Conservation (phyloP, 1,284 basidiomycete species). For the Trichosporon sp. region DNA sequence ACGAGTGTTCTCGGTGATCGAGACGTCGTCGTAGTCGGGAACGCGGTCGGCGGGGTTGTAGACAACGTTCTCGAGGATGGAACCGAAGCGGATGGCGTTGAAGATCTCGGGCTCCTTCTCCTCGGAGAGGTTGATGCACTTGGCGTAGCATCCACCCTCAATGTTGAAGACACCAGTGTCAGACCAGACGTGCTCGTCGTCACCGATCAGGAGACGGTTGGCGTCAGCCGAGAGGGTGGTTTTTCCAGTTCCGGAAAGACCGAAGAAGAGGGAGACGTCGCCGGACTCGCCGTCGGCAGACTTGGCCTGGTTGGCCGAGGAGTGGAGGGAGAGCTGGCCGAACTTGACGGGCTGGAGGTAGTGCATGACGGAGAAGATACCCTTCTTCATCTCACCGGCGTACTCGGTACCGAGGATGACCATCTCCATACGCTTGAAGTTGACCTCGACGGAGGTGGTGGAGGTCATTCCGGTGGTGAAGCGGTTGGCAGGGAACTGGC, state of each 20-base stretch:
- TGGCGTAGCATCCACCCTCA: conserved; percentile 99
- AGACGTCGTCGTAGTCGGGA: conserved; percentile 94
- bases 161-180: conserved; percentile 99
- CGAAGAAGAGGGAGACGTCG: conserved; percentile 98
- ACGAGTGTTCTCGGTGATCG: conserved; percentile 98
- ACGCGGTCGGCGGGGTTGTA: conserved; percentile 85
- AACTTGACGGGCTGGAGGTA: conserved; percentile 99
- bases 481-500: conserved; percentile 99
- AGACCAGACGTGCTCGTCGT: conserved; percentile 98
- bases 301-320: conserved; percentile 79
- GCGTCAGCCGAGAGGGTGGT: conserved; percentile 95
- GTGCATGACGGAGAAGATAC: conserved; percentile 99
- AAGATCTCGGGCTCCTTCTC: conserved; percentile 98
- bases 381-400: conserved; percentile 99
- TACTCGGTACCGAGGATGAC: conserved; percentile 99
- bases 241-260: conserved; percentile 97
- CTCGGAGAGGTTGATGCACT: conserved; percentile 92
- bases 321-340: conserved; percentile 96
- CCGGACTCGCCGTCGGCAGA: conserved; percentile 73
- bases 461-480: conserved; percentile 99
- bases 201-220: conserved; percentile 85
- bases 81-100: conserved; percentile 92
- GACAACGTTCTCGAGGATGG: conserved; percentile 98
- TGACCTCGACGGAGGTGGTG: conserved; percentile 98
- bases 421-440: conserved; percentile 99